Conservation (phyloP, 495 filamentous ascomycete species). For the Amniculicola lignicola region DNA sequence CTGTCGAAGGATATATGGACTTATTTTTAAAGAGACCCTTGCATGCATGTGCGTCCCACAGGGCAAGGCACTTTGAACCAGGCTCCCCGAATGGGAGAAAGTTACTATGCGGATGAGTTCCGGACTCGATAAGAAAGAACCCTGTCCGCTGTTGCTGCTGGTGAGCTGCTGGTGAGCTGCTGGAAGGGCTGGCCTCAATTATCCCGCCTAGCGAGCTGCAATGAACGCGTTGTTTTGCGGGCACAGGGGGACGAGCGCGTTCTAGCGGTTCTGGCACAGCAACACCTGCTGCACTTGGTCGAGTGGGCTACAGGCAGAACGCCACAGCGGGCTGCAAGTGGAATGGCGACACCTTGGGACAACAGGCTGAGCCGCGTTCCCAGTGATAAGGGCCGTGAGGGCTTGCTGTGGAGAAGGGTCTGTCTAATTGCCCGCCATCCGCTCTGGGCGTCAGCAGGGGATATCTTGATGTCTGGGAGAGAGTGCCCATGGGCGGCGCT, state of each 20-base stretch:
- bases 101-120: conserved; percentile 13
- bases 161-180: too few species aligned
- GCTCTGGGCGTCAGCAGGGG: too few species aligned
- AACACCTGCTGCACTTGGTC: too few species aligned
- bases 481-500: too few species aligned
- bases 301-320: too few species aligned
- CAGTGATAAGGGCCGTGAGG: conserved; percentile 19
- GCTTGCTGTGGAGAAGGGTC: conserved; percentile 1
- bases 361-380: background rate
- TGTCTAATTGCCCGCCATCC: conserved; percentile 14
- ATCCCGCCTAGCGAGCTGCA: too few species aligned
- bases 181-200: too few species aligned
- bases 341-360: background rate
- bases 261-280: too few species aligned
- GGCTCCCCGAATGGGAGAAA: conserved; percentile 4
- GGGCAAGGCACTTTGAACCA: conserved; percentile 5
- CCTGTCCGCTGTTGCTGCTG: too few species aligned
- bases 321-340: background rate
- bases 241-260: conserved; percentile 19
- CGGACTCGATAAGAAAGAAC: conserved; percentile 21
- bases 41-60: conserved; percentile 25
- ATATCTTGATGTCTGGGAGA: too few species aligned
- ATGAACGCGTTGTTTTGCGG: too few species aligned
- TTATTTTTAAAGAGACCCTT: conserved; percentile 32
- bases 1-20: conserved; percentile 24